Base-by-base conservation (phyloP, 768 basidiomycete genomes). In the Russula compacta region DNA sequence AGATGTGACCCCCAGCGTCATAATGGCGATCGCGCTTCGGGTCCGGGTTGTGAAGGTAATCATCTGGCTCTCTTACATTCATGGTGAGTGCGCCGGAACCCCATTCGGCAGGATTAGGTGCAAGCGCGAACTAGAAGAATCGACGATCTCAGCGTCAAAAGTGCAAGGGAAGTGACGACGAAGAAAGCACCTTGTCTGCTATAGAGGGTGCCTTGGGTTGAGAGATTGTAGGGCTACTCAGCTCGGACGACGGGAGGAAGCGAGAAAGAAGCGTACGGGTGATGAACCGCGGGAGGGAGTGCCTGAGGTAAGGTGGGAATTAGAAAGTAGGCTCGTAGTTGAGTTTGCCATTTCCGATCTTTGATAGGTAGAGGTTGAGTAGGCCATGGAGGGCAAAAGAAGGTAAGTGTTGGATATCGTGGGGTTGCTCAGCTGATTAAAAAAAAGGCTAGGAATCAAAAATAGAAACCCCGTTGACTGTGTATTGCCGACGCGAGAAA, bases 21-120 rank as follows among this genome's bases (percentile, higher is more conserved):
- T 75, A 77, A 66, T 77, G 77, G 48, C 76, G 68, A 64, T 85
- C 81, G 19, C 81, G 75, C 36, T 68, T 74, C 4, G 83, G 80
- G 70, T 84, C 80, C 0, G 86, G 86, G 64, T 81, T 83, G 67
- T 87, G 86, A 3, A 87, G 75, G 53, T 77, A 72, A 67, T 87
- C 86, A 63, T 87, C 85, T 0, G 79, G 75, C 57, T 87, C 85
- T n/a, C 77, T 75, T 0, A 67, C 68, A 43, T 65, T 59, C 53
- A 75, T 74, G 63, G 79, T 68, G n/a, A 81, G 68, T 2, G 79
- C 74, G 40, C 74, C 67, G 4, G 78, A 73, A 70, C 82, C 83
- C 75, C 80, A 74, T 32, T 75, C 75, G 1, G 80, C 77, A 21
- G 82, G 80, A 58, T 78, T 71, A 4, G 76, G 67, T 8, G 70